Percentiles rank a stretch among this genome's conserved stretches.
phyloP scores from a whole-genome alignment of 2,329 filamentous ascomycete genomes.

The Microcyclosporella mali region DNA sequence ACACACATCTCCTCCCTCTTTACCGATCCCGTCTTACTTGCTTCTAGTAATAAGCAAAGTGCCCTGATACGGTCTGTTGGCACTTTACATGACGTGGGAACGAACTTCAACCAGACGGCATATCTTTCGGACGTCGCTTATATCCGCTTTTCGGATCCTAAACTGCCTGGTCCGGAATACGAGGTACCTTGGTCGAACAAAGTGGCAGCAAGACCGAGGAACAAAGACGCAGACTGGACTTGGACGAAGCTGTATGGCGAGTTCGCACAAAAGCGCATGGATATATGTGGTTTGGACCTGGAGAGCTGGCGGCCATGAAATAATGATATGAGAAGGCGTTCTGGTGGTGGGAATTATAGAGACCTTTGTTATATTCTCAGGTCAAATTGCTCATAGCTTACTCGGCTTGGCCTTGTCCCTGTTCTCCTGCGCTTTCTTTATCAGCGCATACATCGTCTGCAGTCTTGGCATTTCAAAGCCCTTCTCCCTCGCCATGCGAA shows the following conservation, averaged over 20 bases:
- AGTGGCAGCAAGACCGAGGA: slow-evolving; percentile 38
- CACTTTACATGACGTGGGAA: slow-evolving; percentile 23
- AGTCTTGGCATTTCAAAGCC: slow-evolving; percentile 61
- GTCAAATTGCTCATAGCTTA: slow-evolving; percentile 16
- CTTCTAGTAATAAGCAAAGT: slow-evolving; percentile 18
- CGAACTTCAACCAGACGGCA: slow-evolving; percentile 40
- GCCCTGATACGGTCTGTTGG: slow-evolving; percentile 29
- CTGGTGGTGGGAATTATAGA: too few relatives aligned
- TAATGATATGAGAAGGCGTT: background rate
- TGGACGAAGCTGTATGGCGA: slow-evolving; percentile 47
- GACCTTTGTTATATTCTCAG: background rate
- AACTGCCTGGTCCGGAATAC: slow-evolving; percentile 46
- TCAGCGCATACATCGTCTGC: slow-evolving; percentile 60
- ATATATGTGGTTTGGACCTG: slow-evolving; percentile 49
- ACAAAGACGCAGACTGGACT: slow-evolving; percentile 41
- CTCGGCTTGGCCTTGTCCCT: slow-evolving; percentile 37
- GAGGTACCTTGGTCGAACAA: slow-evolving; percentile 41
- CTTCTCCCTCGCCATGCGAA: slow-evolving; percentile 56
- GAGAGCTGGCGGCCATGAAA: slow-evolving; percentile 35
- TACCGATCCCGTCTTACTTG: slow-evolving; percentile 22
- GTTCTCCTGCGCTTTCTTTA: slow-evolving; percentile 56
- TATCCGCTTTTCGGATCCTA: slow-evolving; percentile 42
- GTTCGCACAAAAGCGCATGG: slow-evolving; percentile 46
- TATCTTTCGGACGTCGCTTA: slow-evolving; percentile 41
- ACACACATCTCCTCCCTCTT: slow-evolving; percentile 30